Conservation (phyloP, 306 rosid species). For the Erythrophleum fordii region DNA sequence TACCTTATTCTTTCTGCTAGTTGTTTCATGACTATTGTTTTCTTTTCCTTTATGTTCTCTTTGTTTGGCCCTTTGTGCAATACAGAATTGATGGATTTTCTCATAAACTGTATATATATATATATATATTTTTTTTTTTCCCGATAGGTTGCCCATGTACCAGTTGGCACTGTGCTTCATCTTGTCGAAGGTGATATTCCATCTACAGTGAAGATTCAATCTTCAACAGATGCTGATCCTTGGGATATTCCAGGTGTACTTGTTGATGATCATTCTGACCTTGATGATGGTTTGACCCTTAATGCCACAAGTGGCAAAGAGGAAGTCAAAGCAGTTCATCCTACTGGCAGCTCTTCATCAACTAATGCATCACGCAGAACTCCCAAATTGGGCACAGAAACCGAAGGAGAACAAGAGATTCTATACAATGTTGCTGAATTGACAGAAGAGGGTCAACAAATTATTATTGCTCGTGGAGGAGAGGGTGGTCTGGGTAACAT, state of each 20-base stretch:
- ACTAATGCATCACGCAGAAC: slow-evolving; percentile 1
- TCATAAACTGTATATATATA: too few species aligned
- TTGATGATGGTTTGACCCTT: slow-evolving; percentile 30
- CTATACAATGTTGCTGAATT: slow-evolving; percentile 73
- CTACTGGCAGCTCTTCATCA: slow-evolving; percentile 35
- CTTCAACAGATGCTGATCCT: slow-evolving; percentile 71
- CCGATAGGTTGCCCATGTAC: slow-evolving; percentile 77
- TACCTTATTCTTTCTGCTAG: slow-evolving; percentile 16
- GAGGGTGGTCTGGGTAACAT: slow-evolving; percentile 81
- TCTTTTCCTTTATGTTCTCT: not conserved
- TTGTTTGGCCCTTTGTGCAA: slow-evolving; percentile 26
- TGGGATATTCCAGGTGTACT: slow-evolving; percentile 90
- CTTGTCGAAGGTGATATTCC: slow-evolving; percentile 76
- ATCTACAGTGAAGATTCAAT: slow-evolving; percentile 40
- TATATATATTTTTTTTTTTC: slow-evolving; percentile 19
- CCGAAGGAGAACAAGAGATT: slow-evolving; percentile 53
- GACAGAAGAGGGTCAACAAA: slow-evolving; percentile 73
- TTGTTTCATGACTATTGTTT: slow-evolving; percentile 26
- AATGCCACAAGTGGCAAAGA: slow-evolving; percentile 37
- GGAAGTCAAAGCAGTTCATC: slow-evolving; percentile 30
- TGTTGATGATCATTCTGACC: slow-evolving; percentile 48
- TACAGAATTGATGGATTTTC: slow-evolving; percentile 31
- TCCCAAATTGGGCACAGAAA: slow-evolving; percentile 40
- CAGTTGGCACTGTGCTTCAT: slow-evolving; percentile 89
- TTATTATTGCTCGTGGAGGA: slow-evolving; percentile 76